Base-by-base conservation (phyloP, 139 green algal genomes). In the Chlamydomonas sphaeroides region DNA sequence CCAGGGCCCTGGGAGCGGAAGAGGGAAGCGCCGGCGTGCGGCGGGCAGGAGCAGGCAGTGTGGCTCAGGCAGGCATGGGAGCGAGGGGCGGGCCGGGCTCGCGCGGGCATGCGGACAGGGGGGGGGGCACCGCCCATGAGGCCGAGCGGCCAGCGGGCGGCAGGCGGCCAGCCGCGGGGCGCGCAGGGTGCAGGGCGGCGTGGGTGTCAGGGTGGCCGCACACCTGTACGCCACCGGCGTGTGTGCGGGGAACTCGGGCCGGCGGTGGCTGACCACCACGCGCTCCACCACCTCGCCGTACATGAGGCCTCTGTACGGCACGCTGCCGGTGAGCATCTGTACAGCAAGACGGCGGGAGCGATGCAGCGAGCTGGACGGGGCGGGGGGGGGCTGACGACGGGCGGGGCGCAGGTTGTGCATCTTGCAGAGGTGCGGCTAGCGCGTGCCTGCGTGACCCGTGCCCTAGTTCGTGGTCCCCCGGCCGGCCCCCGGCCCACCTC, bases 211-310 rank as follows among this genome's bases (percentile, higher is more conserved):
- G 39, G 39, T 38, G 6, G 32, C 39, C 0, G 20, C 71, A 25
- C 56, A 67, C 73, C 74, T 62, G 61, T 81, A 71, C 18, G 59
- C 41, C 0, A 7, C 5, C 0, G 74, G 74, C 59, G 74, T 62
- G 67, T 84, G 67, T 18, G 32, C 7, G 4, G 78, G 78, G 49
- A 76, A 84, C 33, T 71, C 78, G 3, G 78, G 78, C 11, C 78
- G 65, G 48, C 78, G 65, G 65, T 77, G 66, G 26, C 26, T 51
- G 35, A 84, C 78, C 49, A 84, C 78, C 65, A 84, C 78, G 3
- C 78, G 78, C 49, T 84, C 78, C 18, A 84, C 78, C 66, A 84
- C 78, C 65, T 84, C 78, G 51, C 78, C 78, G 48, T 84, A 84
- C 78, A 84, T 84, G 0, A 84, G 78, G 23, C 78, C 78, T 66